Percentiles rank a stretch among this genome's conserved stretches.
Evolutionary conservation across 495 filamentous ascomycete species (phyloP).

Genomic region (Aspergillus bridgeri): DNA sequence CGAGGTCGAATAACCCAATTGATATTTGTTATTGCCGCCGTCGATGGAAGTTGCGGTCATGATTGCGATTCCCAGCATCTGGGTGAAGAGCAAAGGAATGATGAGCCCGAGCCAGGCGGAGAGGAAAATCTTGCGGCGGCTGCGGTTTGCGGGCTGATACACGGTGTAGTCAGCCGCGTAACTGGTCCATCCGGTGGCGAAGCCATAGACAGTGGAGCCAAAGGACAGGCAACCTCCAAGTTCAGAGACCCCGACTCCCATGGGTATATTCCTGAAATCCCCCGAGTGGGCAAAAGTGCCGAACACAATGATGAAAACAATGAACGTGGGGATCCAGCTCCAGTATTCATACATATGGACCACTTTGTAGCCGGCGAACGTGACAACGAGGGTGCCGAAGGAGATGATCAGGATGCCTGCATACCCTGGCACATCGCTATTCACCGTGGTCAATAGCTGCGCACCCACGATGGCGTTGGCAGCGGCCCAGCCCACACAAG

Average conservation of each 20-base stretch:
- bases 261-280: conserved; percentile 66
- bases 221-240: conserved; percentile 67
- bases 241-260: conserved; percentile 58
- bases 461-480: conserved; percentile 81
- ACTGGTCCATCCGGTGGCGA: conserved; percentile 76
- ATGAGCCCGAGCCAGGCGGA: conserved; percentile 70
- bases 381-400: conserved; percentile 65
- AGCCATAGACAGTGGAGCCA: conserved; percentile 70
- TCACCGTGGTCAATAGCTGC: conserved; percentile 75
- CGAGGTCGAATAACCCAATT: conserved; percentile 55
- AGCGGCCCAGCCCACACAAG: conserved; percentile 74
- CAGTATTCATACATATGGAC: conserved; percentile 80
- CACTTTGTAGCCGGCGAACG: conserved; percentile 73
- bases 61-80: conserved; percentile 76
- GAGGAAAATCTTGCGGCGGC: conserved; percentile 60
- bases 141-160: conserved; percentile 65
- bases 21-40: conserved; percentile 50
- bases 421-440: conserved; percentile 63
- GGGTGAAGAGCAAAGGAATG: conserved; percentile 68
- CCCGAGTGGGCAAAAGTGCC: conserved; percentile 72
- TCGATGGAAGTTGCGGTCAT: conserved; percentile 58
- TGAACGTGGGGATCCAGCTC: conserved; percentile 73
- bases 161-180: conserved; percentile 83
- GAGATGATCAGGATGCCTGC: conserved; percentile 78
- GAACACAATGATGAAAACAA: conserved; percentile 75